These are phyloP conservation scores for Candida maltosa DNA, from an alignment of 805 yeast genomes.

Conservation along the genomic window DNA sequence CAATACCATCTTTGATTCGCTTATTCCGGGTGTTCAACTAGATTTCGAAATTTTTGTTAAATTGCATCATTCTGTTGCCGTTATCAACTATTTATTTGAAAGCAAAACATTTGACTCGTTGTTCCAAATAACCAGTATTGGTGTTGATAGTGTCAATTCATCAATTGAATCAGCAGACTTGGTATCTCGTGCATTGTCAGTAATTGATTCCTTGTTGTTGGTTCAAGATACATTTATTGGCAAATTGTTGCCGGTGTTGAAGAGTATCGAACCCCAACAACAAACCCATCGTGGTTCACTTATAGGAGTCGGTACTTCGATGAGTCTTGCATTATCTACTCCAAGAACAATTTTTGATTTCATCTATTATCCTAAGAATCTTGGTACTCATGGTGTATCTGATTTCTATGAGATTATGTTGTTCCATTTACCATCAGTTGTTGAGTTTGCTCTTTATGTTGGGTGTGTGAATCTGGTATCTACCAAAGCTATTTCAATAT, in stretches of 20 bases:
- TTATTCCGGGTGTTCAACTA: slow-evolving; percentile 13
- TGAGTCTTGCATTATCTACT: slow-evolving; percentile 23
- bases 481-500: slow-evolving; percentile 47
- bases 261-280: slow-evolving; percentile 25
- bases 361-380: slow-evolving; percentile 36
- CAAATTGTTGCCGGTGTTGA: slow-evolving; percentile 49
- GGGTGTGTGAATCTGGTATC: slow-evolving; percentile 59
- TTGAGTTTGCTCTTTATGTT: slow-evolving; percentile 71
- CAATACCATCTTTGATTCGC: slow-evolving; percentile 19
- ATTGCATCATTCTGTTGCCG: slow-evolving; percentile 68
- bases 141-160: slow-evolving; percentile 49
- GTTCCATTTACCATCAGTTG: slow-evolving; percentile 67
- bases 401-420: slow-evolving; percentile 72
- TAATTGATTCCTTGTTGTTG: slow-evolving; percentile 45
- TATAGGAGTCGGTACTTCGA: slow-evolving; percentile 23
- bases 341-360: slow-evolving; percentile 23
- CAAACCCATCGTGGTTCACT: not conserved
- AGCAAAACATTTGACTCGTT: slow-evolving; percentile 54
- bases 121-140: slow-evolving; percentile 54
- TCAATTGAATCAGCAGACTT: slow-evolving; percentile 21
- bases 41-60: slow-evolving; percentile 39
- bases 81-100: slow-evolving; percentile 59
- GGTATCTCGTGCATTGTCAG: slow-evolving; percentile 28
- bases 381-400: slow-evolving; percentile 58
- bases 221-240: slow-evolving; percentile 61